Evolutionary conservation across 2,329 filamentous ascomycete species (phyloP).

Genomic region (Akanthomyces dipterigenus): DNA sequence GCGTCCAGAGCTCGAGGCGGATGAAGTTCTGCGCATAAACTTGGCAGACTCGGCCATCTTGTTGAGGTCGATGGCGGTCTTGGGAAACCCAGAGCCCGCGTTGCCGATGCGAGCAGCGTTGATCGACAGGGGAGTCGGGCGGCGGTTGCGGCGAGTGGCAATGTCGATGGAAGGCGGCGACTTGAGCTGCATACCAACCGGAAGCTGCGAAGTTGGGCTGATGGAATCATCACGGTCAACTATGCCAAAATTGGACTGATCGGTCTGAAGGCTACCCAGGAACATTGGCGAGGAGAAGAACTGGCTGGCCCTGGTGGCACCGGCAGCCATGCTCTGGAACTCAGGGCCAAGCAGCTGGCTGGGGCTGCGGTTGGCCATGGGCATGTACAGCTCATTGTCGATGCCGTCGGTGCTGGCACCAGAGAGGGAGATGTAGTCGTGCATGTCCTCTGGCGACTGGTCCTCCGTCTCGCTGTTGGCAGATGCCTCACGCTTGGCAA

Average conservation of each 20-base stretch:
- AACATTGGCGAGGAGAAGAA: constrained; percentile 24
- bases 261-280: constrained; percentile 15
- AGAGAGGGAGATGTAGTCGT: constrained; percentile 16
- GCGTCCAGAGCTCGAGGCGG: constrained; percentile 37
- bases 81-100: constrained; percentile 33
- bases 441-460: constrained; percentile 13
- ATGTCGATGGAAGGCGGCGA: constrained; percentile 48
- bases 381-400: constrained; percentile 10
- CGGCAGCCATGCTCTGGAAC: constrained; percentile 12
- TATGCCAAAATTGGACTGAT: constrained; percentile 15
- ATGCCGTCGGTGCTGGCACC: constrained; percentile 12
- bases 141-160: constrained; percentile 43
- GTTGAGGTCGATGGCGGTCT: constrained; percentile 41
- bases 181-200: constrained; percentile 30
- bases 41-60: constrained; percentile 38
- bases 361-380: constrained; percentile 10
- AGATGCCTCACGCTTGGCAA: constrained; percentile 1
- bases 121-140: constrained; percentile 39
- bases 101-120: constrained; percentile 35
- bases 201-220: constrained; percentile 8
- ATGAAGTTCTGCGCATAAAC: constrained; percentile 49
- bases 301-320: constrained; percentile 20
- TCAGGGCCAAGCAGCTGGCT: constrained; percentile 12
- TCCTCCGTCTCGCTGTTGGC: constrained; percentile 10
- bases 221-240: constrained; percentile 4